Percentiles rank a stretch among this genome's conserved stretches.
Conservation (phyloP, 805 yeast species). For the Kazachstania viticola region DNA sequence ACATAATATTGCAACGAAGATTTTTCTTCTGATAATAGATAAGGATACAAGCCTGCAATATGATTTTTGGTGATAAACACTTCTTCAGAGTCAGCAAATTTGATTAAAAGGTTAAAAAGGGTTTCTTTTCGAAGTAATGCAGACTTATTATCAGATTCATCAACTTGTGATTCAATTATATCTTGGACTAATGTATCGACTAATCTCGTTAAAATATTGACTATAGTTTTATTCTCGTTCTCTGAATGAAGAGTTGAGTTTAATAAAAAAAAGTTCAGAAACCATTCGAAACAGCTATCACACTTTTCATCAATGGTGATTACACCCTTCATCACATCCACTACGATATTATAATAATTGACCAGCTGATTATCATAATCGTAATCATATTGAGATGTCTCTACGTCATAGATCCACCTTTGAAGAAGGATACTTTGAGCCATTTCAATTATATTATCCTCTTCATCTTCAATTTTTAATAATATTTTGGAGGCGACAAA, state of each 20-base stretch:
- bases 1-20: constrained; percentile 35
- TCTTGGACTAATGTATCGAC: constrained; percentile 19
- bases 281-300: constrained; percentile 36
- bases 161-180: constrained; percentile 20
- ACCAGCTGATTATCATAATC: background rate
- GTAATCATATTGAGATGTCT: background rate
- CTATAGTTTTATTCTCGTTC: constrained; percentile 4
- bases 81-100: constrained; percentile 42
- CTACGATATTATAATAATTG: constrained; percentile 10
- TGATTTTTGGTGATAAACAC: constrained; percentile 54
- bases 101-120: constrained; percentile 32
- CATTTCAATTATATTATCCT: constrained; percentile 37
- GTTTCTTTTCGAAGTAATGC: constrained; percentile 1
- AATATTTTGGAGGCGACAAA: constrained; percentile 42
- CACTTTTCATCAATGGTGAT: constrained; percentile 29
- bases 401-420: constrained; percentile 26
- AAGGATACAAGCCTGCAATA: constrained; percentile 53
- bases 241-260: constrained; percentile 16
- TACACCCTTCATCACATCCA: constrained; percentile 31
- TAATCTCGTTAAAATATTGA: constrained; percentile 6
- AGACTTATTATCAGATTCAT: constrained; percentile 14
- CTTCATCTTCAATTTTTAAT: constrained; percentile 57
- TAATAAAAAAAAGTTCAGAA: constrained; percentile 35
- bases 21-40: constrained; percentile 39
- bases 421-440: constrained; percentile 30